A percentile compares a stretch with the other conserved stretches of the same genome.
Conservation (phyloP, 441 rosid species). For the Geranium incanum region DNA sequence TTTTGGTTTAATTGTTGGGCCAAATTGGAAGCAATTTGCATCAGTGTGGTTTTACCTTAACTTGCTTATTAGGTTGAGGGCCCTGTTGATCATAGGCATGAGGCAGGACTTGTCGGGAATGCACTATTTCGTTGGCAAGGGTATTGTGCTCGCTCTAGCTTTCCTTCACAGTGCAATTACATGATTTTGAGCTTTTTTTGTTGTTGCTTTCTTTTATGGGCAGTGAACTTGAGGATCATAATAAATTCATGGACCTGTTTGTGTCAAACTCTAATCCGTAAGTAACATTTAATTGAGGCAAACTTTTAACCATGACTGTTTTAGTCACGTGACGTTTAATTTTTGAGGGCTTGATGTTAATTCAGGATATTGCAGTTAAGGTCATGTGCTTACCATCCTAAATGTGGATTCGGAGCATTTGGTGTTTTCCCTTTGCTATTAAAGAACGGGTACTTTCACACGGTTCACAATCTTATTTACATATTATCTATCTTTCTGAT, state of each 20-base stretch:
- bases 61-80: slow-evolving; percentile 57
- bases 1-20: not conserved
- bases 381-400: slow-evolving; percentile 65
- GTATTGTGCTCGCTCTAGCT: slow-evolving; percentile 24
- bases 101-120: slow-evolving; percentile 57
- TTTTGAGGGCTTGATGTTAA: slow-evolving; percentile 20
- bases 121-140: slow-evolving; percentile 87
- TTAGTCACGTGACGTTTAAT: not conserved
- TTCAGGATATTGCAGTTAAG: slow-evolving; percentile 59
- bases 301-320: not conserved
- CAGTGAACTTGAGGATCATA: slow-evolving; percentile 82
- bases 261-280: slow-evolving; percentile 77
- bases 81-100: slow-evolving; percentile 49
- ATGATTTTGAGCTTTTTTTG: slow-evolving; percentile 9
- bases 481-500: slow-evolving; percentile 5
- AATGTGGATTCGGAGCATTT: slow-evolving; percentile 76
- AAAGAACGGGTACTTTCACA: slow-evolving; percentile 40
- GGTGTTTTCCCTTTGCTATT: slow-evolving; percentile 57
- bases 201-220: slow-evolving; percentile 17
- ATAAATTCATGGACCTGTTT: slow-evolving; percentile 75
- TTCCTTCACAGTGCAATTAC: not conserved
- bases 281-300: slow-evolving; percentile 23
- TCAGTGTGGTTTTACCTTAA: slow-evolving; percentile 22
- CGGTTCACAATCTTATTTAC: not conserved
- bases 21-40: not conserved